Base-by-base conservation (phyloP, 495 filamentous ascomycete species). In the Parathielavia hyrcaniae region DNA sequence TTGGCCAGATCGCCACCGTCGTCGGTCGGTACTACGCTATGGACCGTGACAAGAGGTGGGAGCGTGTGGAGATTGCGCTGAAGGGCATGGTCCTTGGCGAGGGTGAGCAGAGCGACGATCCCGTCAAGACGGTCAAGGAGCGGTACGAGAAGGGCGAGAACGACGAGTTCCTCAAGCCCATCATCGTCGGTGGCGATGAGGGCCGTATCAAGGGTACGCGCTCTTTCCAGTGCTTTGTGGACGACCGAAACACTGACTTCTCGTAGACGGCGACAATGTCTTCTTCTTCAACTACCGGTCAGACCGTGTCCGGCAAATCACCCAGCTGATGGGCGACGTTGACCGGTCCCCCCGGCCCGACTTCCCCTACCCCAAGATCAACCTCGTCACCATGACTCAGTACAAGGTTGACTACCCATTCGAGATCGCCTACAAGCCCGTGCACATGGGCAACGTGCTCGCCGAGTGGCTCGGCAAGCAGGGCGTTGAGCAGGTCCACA, bases 261-360 rank as follows among this genome's bases (percentile, higher is more conserved):
- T 34, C 30, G 17, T 59, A 90, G 89, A 97, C 69, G 81, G 85
- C 60, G 93, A 98, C 68, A 92, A 89, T 48, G 83, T 96, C 66
- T 97, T 98, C 81, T 97, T 97, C 84, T 98, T 98, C 88, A 98
- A 98, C 83, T 98, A 98, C 82, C 92, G 93, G 64, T 97, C 93
- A 39, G 93, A 98, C 69, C 91, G 93, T 71, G 91, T 95, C 51
- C 90, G 95, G 64, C 92, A 98, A 70, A 86, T 97, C 69, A 96
- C 92, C 53, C 93, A 97, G 76, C 79, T 97, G 45, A 77, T 98
- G 30, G 95, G 93, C 67, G 87, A 85, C 69, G 83, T 90, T 65
- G 95, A 98, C 77, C 87, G 88, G 64, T 93, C 89, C 17, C 90
- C 92, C 50, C 80, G 77, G 60, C 89, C 93, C 54, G 89, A 96